Conservation (phyloP, 2,329 filamentous ascomycete genomes). For the Exophiala sp. region DNA sequence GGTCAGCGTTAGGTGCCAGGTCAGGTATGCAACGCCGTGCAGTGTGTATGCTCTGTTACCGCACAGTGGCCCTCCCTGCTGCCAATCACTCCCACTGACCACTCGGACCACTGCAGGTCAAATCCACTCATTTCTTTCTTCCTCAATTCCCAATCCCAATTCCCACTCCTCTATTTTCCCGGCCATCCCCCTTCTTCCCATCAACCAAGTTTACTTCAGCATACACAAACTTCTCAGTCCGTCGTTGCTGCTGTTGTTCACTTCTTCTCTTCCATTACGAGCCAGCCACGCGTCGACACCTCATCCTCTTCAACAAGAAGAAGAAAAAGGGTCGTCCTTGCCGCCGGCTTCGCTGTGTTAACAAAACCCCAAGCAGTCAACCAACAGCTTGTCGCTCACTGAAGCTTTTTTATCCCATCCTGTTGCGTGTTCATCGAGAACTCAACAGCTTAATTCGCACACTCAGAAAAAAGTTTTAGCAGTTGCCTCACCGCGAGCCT, state of each 20-base stretch:
- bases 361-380: constrained; percentile 17
- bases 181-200: constrained; percentile 32
- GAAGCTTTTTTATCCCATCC: constrained; percentile 23
- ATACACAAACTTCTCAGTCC: constrained; percentile 24
- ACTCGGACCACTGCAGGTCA: neutral
- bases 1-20: too few species aligned
- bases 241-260: constrained; percentile 34
- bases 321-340: constrained; percentile 25
- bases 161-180: constrained; percentile 20
- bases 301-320: constrained; percentile 13
- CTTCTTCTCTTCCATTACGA: constrained; percentile 30
- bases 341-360: constrained; percentile 22
- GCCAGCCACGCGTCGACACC: constrained; percentile 27
- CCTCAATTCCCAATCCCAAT: constrained; percentile 4
- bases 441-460: constrained; percentile 25
- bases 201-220: constrained; percentile 29
- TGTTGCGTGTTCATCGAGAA: constrained; percentile 17
- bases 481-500: constrained; percentile 18
- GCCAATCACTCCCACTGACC: neutral
- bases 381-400: constrained; percentile 24
- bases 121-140: constrained; percentile 2
- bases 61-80: constrained; percentile 2
- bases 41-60: neutral
- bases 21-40: neutral
- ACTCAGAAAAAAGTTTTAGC: constrained; percentile 20